Evolutionary conservation across 2,329 filamentous ascomycete genomes (phyloP).

Genomic region (Aspergillus awamori): DNA sequence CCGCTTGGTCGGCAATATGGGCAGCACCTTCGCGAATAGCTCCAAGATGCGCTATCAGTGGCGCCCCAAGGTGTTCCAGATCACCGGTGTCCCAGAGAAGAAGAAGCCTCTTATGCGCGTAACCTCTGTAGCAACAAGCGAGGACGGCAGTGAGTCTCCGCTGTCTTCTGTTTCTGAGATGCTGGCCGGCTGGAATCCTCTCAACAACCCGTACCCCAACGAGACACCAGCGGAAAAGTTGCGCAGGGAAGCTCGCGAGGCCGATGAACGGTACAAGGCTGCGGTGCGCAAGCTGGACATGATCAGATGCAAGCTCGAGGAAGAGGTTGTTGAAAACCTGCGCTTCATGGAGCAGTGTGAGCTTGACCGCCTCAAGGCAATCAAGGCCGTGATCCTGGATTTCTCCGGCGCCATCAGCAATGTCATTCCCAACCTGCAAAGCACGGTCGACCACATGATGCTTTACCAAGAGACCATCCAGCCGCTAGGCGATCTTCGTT

Average conservation of each 20-base stretch:
- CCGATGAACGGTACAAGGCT: slow-evolving; percentile 91
- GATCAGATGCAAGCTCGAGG: slow-evolving; percentile 90
- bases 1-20: slow-evolving; percentile 89
- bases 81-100: slow-evolving; percentile 86
- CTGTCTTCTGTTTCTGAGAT: slow-evolving; percentile 86
- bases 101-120: slow-evolving; percentile 73
- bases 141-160: slow-evolving; percentile 72
- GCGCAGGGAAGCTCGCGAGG: slow-evolving; percentile 82
- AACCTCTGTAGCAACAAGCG: slow-evolving; percentile 68
- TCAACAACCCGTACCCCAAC: slow-evolving; percentile 88
- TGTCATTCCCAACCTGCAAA: slow-evolving; percentile 93
- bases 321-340: slow-evolving; percentile 88
- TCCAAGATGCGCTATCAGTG: slow-evolving; percentile 98
- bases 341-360: slow-evolving; percentile 98
- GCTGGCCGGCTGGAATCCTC: slow-evolving; percentile 86
- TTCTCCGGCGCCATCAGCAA: slow-evolving; percentile 98
- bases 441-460: slow-evolving; percentile 98
- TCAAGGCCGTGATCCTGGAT: slow-evolving; percentile 96
- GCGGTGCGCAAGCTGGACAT: slow-evolving; percentile 84
- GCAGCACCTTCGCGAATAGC: slow-evolving; percentile 94
- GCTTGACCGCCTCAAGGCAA: slow-evolving; percentile 90
- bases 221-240: slow-evolving; percentile 87
- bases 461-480: slow-evolving; percentile 99
- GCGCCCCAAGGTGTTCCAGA: slow-evolving; percentile 86
- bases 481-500: slow-evolving; percentile 83